phyloP scores from a whole-genome alignment of 192 early-diverging fungal genomes.

The Podila verticillata region DNA sequence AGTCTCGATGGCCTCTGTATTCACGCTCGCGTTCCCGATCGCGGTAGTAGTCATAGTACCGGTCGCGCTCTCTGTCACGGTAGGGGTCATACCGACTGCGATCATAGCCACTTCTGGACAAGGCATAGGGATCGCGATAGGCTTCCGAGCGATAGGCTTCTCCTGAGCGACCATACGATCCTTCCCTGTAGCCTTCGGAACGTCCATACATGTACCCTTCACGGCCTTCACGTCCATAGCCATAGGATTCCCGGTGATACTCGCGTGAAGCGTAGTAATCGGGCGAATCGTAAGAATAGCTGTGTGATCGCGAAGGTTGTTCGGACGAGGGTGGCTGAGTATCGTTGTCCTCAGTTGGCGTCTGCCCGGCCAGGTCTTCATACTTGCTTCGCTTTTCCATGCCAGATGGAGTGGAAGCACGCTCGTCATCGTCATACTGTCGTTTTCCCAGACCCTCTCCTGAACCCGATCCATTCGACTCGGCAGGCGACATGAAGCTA shows the following conservation, averaged over 20 bases:
- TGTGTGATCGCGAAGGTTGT: constrained; percentile 15
- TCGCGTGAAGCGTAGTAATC: constrained; percentile 28
- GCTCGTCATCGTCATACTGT: constrained; percentile 49
- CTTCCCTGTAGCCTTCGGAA: constrained; percentile 31
- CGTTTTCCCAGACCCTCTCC: constrained; percentile 43
- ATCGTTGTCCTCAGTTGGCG: constrained; percentile 19
- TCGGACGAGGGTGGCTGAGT: constrained; percentile 7
- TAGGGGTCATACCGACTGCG: constrained; percentile 49
- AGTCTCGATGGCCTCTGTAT: constrained; percentile 30
- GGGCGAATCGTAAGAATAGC: constrained; percentile 24
- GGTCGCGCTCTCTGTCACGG: constrained; percentile 37
- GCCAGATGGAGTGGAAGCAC: constrained; percentile 42
- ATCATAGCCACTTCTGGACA: constrained; percentile 31
- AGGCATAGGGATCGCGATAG: constrained; percentile 41
- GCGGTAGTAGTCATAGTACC: constrained; percentile 41
- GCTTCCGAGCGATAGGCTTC: constrained; percentile 23
- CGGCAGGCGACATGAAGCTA: constrained; percentile 48
- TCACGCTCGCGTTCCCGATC: constrained; percentile 44
- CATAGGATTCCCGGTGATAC: constrained; percentile 22
- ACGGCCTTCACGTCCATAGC: constrained; percentile 21
- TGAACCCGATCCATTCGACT: constrained; percentile 39
- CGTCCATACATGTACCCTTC: constrained; percentile 21
- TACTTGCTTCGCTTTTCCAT: constrained; percentile 48
- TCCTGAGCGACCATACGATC: constrained; percentile 27
- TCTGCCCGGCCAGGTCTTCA: constrained; percentile 7